These are phyloP conservation scores for Psilocybe sp. DNA, from an alignment of 768 basidiomycete species.

Conservation along the genomic window DNA sequence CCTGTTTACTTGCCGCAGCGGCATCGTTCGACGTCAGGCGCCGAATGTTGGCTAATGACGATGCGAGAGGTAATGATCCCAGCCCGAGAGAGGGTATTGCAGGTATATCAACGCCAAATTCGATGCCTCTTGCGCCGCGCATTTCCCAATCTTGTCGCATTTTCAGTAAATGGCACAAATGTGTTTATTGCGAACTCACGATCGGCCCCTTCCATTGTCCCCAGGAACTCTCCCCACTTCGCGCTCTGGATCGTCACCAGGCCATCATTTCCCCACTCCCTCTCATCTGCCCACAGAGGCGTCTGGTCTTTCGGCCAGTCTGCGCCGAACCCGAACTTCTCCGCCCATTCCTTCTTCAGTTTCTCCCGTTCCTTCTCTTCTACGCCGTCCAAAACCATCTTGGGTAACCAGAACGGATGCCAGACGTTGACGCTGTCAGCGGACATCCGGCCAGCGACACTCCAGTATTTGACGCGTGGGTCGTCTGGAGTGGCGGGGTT, in stretches of 20 bases:
- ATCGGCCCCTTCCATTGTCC: constrained; percentile 84
- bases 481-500: constrained; percentile 81
- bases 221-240: constrained; percentile 95
- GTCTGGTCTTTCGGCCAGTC: constrained; percentile 10
- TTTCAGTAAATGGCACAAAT: background rate
- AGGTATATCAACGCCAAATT: constrained; percentile 58
- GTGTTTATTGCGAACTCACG: constrained; percentile 35
- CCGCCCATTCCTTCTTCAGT: constrained; percentile 35
- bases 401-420: constrained; percentile 97
- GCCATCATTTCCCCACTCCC: constrained; percentile 85
- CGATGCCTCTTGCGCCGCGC: constrained; percentile 81
- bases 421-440: constrained; percentile 57
- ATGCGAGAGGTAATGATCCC: constrained; percentile 18
- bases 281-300: constrained; percentile 48
- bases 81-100: constrained; percentile 44
- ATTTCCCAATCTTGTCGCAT: constrained; percentile 77
- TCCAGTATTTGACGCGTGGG: constrained; percentile 86
- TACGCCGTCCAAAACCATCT: constrained; percentile 86
- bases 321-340: constrained; percentile 20
- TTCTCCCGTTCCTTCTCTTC: constrained; percentile 59
- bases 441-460: constrained; percentile 76
- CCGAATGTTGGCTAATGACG: constrained; percentile 9
- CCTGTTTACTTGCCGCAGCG: constrained; percentile 7
- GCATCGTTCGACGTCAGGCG: background rate
- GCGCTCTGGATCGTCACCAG: constrained; percentile 91